A percentile compares a stretch with the other conserved stretches of the same genome.
Evolutionary conservation across 352 stramenopile genomes (phyloP).

Genomic region (Phytophthora pisi): DNA sequence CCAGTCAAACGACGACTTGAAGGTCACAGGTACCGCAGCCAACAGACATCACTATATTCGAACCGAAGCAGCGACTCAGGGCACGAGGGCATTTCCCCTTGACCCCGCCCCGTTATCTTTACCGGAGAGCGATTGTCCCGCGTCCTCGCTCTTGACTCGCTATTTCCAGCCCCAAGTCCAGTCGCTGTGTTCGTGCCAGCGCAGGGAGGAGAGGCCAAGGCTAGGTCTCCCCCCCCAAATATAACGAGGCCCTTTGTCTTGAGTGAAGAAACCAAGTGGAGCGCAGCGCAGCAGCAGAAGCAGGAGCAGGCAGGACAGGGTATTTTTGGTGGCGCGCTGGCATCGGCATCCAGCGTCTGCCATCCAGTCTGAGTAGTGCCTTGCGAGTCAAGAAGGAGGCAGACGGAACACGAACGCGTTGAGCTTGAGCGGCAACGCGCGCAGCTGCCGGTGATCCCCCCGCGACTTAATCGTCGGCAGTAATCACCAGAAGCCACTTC

Average conservation of each 20-base stretch:
- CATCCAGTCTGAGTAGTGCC: constrained; percentile 13
- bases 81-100: not conserved
- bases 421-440: not conserved
- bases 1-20: not conserved
- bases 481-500: not conserved
- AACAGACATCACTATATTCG: constrained; percentile 17
- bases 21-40: not conserved
- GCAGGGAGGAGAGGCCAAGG: not conserved
- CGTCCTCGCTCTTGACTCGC: constrained; percentile 11
- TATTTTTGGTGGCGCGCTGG: constrained; percentile 14
- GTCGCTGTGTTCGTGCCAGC: constrained; percentile 3
- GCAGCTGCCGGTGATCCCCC: not conserved
- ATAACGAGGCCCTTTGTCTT: not conserved
- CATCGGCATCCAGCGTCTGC: not conserved
- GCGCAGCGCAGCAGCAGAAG: too few species aligned
- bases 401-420: not conserved
- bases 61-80: constrained; percentile 11
- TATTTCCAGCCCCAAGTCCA: constrained; percentile 20
- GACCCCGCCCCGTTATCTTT: constrained; percentile 12
- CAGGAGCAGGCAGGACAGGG: too few species aligned
- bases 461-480: not conserved
- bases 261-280: not conserved
- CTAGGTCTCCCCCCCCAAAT: not conserved
- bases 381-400: constrained; percentile 2
- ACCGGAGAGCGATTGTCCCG: not conserved